A percentile compares a stretch with the other conserved stretches of the same genome.
phyloP scores from a whole-genome alignment of 108 stramenopile species.

The Cyclotella choctawhatcheeana region DNA sequence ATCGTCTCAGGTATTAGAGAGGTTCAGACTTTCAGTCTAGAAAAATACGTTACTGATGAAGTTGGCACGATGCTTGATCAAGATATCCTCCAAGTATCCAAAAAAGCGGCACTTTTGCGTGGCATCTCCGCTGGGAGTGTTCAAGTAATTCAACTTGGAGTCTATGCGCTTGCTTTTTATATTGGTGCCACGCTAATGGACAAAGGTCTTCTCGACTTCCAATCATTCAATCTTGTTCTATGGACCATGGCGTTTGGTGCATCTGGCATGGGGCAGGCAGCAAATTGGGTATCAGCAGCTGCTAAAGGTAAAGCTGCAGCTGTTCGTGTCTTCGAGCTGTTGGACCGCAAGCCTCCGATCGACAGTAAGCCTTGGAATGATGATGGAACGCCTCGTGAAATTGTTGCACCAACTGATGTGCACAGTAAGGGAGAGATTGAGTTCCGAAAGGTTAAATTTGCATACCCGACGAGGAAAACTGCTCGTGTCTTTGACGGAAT shows the following conservation, averaged over 20 bases:
- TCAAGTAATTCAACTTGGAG: conserved; percentile 43
- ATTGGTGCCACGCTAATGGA: conserved; percentile 34
- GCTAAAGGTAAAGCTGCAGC: conserved; percentile 49
- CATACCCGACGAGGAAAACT: conserved; percentile 79
- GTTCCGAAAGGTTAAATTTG: conserved; percentile 67
- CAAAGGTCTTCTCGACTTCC: conserved; percentile 25
- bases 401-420: conserved; percentile 26
- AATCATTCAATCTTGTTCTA: conserved; percentile 34
- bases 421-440: conserved; percentile 38
- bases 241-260: conserved; percentile 49
- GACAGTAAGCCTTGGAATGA: conserved; percentile 45
- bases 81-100: conserved; percentile 12
- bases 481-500: conserved; percentile 61
- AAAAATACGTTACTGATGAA: conserved; percentile 28
- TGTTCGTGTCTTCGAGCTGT: conserved; percentile 36
- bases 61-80: conserved; percentile 31
- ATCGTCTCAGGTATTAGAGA: conserved; percentile 64
- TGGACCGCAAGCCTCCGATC: conserved; percentile 45
- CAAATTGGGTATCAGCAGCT: conserved; percentile 40
- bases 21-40: conserved; percentile 59
- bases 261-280: conserved; percentile 50
- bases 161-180: conserved; percentile 48
- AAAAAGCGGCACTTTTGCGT: conserved; percentile 33
- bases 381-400: conserved; percentile 38
- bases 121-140: conserved; percentile 39